Conservation (phyloP, 495 filamentous ascomycete species). For the Lepraria neglecta region DNA sequence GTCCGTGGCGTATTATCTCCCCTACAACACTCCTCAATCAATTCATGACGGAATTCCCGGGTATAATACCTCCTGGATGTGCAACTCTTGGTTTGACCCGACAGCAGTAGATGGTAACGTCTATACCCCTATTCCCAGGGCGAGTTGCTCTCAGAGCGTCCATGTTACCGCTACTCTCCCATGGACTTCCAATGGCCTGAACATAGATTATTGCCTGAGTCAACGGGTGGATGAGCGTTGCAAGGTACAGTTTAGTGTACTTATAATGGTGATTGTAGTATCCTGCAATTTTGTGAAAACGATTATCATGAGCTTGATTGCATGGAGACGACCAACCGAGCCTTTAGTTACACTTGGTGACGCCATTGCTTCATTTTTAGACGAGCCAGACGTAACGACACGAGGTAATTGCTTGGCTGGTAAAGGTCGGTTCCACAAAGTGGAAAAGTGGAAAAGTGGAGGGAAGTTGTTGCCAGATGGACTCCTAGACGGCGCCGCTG, state of each 20-base stretch:
- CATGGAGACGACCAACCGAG: slow-evolving; percentile 33
- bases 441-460: too few species aligned
- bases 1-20: too few species aligned
- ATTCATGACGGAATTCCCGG: too few species aligned
- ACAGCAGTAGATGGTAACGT: too few species aligned
- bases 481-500: slow-evolving; percentile 18
- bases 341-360: slow-evolving; percentile 38
- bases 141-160: too few species aligned
- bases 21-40: too few species aligned
- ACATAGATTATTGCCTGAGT: slow-evolving; percentile 9
- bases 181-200: too few species aligned
- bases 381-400: neutral
- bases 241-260: slow-evolving; percentile 22
- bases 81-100: too few species aligned
- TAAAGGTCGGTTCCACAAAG: neutral
- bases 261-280: slow-evolving; percentile 38
- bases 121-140: too few species aligned
- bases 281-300: slow-evolving; percentile 36
- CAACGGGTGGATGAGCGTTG: neutral
- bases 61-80: too few species aligned
- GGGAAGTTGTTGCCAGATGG: too few species aligned
- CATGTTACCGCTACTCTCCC: too few species aligned
- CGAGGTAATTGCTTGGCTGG: neutral
- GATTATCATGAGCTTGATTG: slow-evolving; percentile 33
- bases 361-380: neutral